A percentile compares a stretch with the other conserved stretches of the same genome.
These are phyloP conservation scores for Nigrograna mackinnonii DNA, from an alignment of 2,329 filamentous ascomycete genomes.

Conservation along the genomic window DNA sequence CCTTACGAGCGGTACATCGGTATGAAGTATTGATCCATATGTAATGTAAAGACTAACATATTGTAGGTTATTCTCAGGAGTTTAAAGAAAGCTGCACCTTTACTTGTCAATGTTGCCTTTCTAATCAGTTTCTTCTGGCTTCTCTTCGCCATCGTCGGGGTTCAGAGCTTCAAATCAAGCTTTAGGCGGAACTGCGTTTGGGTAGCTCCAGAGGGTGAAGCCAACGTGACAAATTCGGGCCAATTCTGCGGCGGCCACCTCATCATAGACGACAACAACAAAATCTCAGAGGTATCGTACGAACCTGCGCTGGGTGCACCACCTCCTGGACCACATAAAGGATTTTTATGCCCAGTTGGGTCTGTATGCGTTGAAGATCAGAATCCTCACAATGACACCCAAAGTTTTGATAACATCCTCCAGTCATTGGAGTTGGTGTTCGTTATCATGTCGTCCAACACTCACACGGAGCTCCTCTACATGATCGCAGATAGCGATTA, in stretches of 20 bases:
- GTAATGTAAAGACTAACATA: slow-evolving; percentile 7
- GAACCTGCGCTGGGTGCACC: slow-evolving; percentile 52
- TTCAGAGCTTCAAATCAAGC: slow-evolving; percentile 80
- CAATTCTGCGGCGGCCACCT: slow-evolving; percentile 89
- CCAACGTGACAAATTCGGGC: slow-evolving; percentile 60
- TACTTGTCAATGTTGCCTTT: slow-evolving; percentile 91
- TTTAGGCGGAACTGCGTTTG: slow-evolving; percentile 53
- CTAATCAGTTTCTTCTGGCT: slow-evolving; percentile 98
- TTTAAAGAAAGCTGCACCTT: slow-evolving; percentile 90
- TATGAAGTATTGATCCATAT: slow-evolving; percentile 47
- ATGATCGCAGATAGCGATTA: slow-evolving; percentile 92
- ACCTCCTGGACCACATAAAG: slow-evolving; percentile 63
- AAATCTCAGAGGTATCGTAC: slow-evolving; percentile 63
- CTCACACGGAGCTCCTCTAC: slow-evolving; percentile 93
- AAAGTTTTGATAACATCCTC: slow-evolving; percentile 93
- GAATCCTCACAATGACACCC: slow-evolving; percentile 81
- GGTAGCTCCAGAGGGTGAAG: slow-evolving; percentile 53
- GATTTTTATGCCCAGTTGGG: slow-evolving; percentile 82
- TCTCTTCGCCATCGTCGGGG: slow-evolving; percentile 92
- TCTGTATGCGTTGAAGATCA: slow-evolving; percentile 80
- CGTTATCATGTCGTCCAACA: slow-evolving; percentile 98
- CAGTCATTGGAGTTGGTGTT: slow-evolving; percentile 94
- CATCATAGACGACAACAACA: slow-evolving; percentile 43
- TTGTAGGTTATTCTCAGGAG: slow-evolving; percentile 87
- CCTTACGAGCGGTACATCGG: slow-evolving; percentile 89